phyloP scores from a whole-genome alignment of 116 monocot genomes.

The Phalaenopsis hybrid region DNA sequence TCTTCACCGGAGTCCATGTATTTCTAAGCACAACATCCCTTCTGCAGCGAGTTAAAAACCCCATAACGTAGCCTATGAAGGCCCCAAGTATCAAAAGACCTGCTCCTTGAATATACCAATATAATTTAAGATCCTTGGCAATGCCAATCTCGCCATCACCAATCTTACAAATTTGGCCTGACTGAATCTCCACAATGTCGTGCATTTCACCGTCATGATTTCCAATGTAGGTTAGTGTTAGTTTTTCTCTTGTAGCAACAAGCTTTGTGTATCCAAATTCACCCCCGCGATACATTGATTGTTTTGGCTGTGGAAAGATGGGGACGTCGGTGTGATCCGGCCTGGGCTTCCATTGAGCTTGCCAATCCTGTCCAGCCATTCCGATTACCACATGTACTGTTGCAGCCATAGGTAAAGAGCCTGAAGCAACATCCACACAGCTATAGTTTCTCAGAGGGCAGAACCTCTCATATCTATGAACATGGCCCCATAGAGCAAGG shows the following conservation, averaged over 20 bases:
- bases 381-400: constrained; percentile 88
- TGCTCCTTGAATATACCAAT: constrained; percentile 25
- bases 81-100: constrained; percentile 41
- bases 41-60: constrained; percentile 45
- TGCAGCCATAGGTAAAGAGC: constrained; percentile 23
- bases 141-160: background rate
- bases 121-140: constrained; percentile 11
- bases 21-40: constrained; percentile 26
- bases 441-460: constrained; percentile 68
- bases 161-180: constrained; percentile 16
- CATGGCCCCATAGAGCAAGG: constrained; percentile 98
- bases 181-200: constrained; percentile 68
- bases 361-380: constrained; percentile 97
- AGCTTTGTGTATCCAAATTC: constrained; percentile 92
- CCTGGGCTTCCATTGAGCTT: constrained; percentile 79
- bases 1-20: constrained; percentile 76
- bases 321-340: constrained; percentile 56
- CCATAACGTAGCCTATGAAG: constrained; percentile 56
- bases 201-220: constrained; percentile 89
- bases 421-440: constrained; percentile 35
- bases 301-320: constrained; percentile 69
- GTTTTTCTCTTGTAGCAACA: constrained; percentile 72
- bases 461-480: constrained; percentile 96
- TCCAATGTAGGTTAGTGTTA: constrained; percentile 73
- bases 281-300: constrained; percentile 88